A percentile compares a stretch with the other conserved stretches of the same genome.
These are phyloP conservation scores for Pythium oligandrum DNA, from an alignment of 352 stramenopile species.

Conservation along the genomic window DNA sequence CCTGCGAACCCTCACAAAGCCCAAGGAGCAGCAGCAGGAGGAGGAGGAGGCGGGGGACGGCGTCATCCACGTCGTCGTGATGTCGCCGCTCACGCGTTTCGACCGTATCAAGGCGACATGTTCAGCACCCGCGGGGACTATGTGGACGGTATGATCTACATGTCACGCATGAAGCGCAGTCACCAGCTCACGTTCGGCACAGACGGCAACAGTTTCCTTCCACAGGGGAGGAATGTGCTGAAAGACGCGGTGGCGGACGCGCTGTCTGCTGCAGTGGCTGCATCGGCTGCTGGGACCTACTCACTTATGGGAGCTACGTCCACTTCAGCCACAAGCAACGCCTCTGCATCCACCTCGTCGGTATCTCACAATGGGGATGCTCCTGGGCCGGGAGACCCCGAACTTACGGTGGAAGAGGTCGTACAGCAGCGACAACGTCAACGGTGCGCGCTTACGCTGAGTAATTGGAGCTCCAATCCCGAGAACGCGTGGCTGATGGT, in stretches of 20 bases:
- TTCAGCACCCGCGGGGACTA: constrained; percentile 80
- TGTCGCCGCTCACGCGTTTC: constrained; percentile 32
- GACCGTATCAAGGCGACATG: constrained; percentile 71
- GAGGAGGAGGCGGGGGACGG: constrained; percentile 8
- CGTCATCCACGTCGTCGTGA: constrained; percentile 13
- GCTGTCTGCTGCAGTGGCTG: constrained; percentile 19
- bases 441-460: constrained; percentile 78
- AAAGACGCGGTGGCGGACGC: constrained; percentile 57
- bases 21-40: no score
- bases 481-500: constrained; percentile 85
- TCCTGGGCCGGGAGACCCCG: neutral
- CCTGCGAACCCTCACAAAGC: constrained; percentile 38
- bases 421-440: constrained; percentile 46
- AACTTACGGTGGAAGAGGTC: constrained; percentile 16
- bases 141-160: constrained; percentile 83
- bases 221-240: constrained; percentile 23
- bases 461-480: constrained; percentile 85
- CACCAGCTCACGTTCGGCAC: constrained; percentile 39
- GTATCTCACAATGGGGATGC: no score
- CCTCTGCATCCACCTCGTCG: neutral
- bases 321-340: neutral
- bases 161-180: constrained; percentile 81
- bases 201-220: constrained; percentile 12
- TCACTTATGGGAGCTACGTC: neutral
- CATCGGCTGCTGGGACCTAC: constrained; percentile 11